Evolutionary conservation across 495 filamentous ascomycete species (phyloP), one percentile per base, ranked within the genome.

Genomic region (Xylaria venustula): DNA sequence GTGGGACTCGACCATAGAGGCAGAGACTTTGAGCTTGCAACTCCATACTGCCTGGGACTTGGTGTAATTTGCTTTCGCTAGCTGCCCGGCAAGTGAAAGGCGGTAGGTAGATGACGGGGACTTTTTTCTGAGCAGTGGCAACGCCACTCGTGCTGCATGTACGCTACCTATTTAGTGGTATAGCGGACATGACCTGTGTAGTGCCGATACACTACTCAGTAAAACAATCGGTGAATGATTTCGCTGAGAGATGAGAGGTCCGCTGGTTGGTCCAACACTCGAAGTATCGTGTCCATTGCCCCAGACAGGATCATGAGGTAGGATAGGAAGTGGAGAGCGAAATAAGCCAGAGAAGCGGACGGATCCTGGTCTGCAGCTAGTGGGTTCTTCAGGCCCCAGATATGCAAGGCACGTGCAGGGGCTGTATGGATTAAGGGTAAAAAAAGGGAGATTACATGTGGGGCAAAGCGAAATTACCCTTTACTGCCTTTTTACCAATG

Each of bases 391-490:
- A 19, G n/a, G 23, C 17, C 25, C 57, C 36, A 28, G 26, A 9
- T 59, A 14, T 14, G 32, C 46, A 37, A 15, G 30, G 2, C 11
- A n/a, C 28, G 7, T 60, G 58, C 58, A 61, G 44, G 59, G 59
- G 12, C 22, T 50, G 32, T 47, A 19, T 61, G 59, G 59, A 54
- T 40, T 25, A 51, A 30, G 7, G 32, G 8, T 2, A 45, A 11
- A 20, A n/a, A 0, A 19, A 7, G 66, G 69, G 69, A 71, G 68
- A 71, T 71, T 69, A 47, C 62, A 56, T 61, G 61, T 11, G 60
- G 37, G 40, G 28, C 34, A 41, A 69, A 69, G 66, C 66, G 68
- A 69, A 67, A 71, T 71, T 67, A 53, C 56, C 42, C 36, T 23
- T 58, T 50, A 60, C 30, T 47, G 60, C 37, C 15, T 9, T 12